phyloP scores from a whole-genome alignment of 225 moss, liverwort and hornwort genomes.

The Pseudisothecium myosuroides region DNA sequence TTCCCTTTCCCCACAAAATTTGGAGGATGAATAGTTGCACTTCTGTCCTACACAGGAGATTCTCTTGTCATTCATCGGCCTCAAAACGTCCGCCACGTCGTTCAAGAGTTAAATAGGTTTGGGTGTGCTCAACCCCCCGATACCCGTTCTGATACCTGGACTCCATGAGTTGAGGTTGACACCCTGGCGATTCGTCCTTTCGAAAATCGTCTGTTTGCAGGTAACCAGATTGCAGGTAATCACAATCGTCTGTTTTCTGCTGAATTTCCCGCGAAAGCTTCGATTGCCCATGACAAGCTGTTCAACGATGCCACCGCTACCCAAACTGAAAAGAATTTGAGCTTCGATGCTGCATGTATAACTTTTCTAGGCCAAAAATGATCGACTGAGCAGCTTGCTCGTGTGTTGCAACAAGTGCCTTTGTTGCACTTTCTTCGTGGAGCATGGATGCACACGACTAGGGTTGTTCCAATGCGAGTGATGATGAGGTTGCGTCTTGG shows the following conservation, averaged over 20 bases:
- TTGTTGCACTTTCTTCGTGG: background rate
- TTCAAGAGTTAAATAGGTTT: too few species aligned
- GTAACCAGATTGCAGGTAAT: background rate
- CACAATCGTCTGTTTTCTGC: background rate
- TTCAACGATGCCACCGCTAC: background rate
- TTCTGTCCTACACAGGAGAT: too few species aligned
- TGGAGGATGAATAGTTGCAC: too few species aligned
- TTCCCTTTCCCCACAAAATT: too few species aligned
- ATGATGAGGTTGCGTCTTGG: conserved; percentile 16
- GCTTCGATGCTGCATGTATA: background rate
- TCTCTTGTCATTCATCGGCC: too few species aligned
- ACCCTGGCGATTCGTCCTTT: background rate
- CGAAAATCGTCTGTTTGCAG: too few species aligned
- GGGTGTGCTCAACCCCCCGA: too few species aligned
- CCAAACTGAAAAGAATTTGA: background rate
- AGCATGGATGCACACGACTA: background rate
- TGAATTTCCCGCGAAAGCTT: background rate
- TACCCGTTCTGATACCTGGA: background rate
- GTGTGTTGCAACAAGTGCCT: background rate
- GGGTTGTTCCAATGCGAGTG: conserved; percentile 1
- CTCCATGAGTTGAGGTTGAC: background rate
- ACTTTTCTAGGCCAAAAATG: background rate
- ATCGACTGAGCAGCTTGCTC: background rate
- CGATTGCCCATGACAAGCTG: background rate
- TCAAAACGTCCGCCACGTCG: too few species aligned